Evolutionary conservation across 371 early-diverging fungal genomes (phyloP), one percentile per base, ranked within the genome.

Genomic region (Apophysomyces sp.): DNA sequence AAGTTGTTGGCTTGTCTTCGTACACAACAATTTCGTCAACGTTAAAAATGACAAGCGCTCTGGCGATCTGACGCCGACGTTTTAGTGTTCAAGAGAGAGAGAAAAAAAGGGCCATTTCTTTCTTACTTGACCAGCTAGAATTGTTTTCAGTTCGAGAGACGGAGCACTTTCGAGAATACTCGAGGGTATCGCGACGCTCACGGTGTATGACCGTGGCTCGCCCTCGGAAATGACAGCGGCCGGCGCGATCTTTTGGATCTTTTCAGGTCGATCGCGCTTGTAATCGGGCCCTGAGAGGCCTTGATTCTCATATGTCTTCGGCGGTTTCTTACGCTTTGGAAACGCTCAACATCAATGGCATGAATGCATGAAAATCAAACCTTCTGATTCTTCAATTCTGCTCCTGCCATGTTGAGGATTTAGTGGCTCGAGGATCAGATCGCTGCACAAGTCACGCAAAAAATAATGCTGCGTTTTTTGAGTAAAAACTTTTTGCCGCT

Each of bases 21-120:
- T 85, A 92, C 21, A 92, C 80, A n/a, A 89, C 72, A 21, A 92
- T 75, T 68, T 90, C 91, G 62, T 90, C 91, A 0, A 89, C 84
- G 55, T 85, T 75, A 62, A 83, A 84, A 31, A 92, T 63, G 16
- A 84, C 83, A 31, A 86, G 70, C 0, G 83, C 78, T 59, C 92
- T 76, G 15, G 86, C 90, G 51, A 92, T 82, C 85, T 87, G 61
- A 15, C 12, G 11, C 11, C 34, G 13, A 34, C 13, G 11, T 34
- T 34, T 8, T 34, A 11, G 34, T 34, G 8, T 34, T 34, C 34
- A 13, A 21, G n/a, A 21, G 9, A 18, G 21, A 26, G 3, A 44
- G 9, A 18, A 12, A 56, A 16, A n/a, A 37, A 32, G 16, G 15
- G 3, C 12, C 11, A 18, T 40, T 12, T 28, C n/a, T 37, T 11